Conservation (phyloP, 805 yeast genomes). For the Hanseniaspora mollemarum region DNA sequence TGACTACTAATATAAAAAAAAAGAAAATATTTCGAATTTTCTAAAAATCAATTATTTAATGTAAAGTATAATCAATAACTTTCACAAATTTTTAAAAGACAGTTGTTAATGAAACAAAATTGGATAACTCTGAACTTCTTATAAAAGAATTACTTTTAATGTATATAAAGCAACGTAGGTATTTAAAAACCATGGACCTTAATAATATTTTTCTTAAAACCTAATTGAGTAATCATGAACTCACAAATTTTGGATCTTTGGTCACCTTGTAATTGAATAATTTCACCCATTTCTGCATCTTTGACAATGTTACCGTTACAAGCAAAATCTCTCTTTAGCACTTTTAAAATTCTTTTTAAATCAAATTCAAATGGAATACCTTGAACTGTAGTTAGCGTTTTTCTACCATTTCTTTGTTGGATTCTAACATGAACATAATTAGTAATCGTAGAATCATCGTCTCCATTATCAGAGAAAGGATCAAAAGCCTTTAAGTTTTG, state of each 20-base stretch:
- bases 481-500: conserved; percentile 81
- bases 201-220: conserved; percentile 88
- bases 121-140: too few species aligned
- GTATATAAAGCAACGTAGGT: too few species aligned
- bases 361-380: conserved; percentile 94
- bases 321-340: conserved; percentile 93
- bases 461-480: conserved; percentile 99
- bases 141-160: too few species aligned
- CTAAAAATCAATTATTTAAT: too few species aligned
- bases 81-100: too few species aligned
- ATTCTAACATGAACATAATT: conserved; percentile 96
- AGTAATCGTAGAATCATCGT: conserved; percentile 92
- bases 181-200: conserved; percentile 92
- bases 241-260: conserved; percentile 95
- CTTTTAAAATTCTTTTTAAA: conserved; percentile 82
- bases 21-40: too few species aligned
- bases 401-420: conserved; percentile 99
- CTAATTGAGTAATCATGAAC: conserved; percentile 75
- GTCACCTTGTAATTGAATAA: conserved; percentile 96
- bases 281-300: conserved; percentile 92
- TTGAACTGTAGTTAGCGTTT: conserved; percentile 95
- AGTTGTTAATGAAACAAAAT: too few species aligned
- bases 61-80: too few species aligned
- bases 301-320: conserved; percentile 97
- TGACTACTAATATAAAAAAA: too few species aligned